Evolutionary conservation across 257 asterid species (phyloP).

Genomic region (Solanum piurae): DNA sequence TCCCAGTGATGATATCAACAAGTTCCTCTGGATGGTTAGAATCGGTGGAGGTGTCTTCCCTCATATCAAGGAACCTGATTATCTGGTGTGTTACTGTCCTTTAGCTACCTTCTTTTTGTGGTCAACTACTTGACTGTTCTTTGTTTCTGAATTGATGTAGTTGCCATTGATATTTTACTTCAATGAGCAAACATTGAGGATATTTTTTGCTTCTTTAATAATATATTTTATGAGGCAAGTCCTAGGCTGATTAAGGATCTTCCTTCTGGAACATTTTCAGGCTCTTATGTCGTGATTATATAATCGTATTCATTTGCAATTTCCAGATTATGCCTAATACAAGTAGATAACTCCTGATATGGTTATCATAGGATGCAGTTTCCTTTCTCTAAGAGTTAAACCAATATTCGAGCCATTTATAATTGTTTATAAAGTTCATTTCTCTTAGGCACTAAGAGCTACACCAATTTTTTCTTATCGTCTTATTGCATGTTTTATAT

Average conservation of each 20-base stretch:
- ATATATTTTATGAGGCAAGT: not conserved
- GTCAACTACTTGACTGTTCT: not conserved
- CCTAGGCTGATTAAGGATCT: not conserved
- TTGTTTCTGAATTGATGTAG: not conserved
- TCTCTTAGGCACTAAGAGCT: not conserved
- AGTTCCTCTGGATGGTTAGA: slow-evolving; percentile 99
- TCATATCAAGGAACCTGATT: slow-evolving; percentile 97
- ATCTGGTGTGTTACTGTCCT: slow-evolving; percentile 51
- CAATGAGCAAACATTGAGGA: not conserved
- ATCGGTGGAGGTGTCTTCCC: slow-evolving; percentile 99
- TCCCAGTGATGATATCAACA: slow-evolving; percentile 97
- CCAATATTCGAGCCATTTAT: not conserved
- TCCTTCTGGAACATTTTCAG: not conserved
- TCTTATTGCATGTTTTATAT: not conserved
- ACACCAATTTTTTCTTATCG: not conserved
- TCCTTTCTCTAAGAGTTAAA: not conserved
- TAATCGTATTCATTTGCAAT: not conserved
- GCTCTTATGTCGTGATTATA: not conserved
- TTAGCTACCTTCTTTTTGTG: not conserved
- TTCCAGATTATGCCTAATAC: not conserved
- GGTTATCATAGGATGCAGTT: not conserved
- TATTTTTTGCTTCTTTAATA: not conserved
- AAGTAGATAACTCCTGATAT: not conserved
- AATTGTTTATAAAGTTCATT: not conserved
- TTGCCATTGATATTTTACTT: not conserved